Base-by-base conservation (phyloP, 139 green algal genomes). In the Chlorella sp. region DNA sequence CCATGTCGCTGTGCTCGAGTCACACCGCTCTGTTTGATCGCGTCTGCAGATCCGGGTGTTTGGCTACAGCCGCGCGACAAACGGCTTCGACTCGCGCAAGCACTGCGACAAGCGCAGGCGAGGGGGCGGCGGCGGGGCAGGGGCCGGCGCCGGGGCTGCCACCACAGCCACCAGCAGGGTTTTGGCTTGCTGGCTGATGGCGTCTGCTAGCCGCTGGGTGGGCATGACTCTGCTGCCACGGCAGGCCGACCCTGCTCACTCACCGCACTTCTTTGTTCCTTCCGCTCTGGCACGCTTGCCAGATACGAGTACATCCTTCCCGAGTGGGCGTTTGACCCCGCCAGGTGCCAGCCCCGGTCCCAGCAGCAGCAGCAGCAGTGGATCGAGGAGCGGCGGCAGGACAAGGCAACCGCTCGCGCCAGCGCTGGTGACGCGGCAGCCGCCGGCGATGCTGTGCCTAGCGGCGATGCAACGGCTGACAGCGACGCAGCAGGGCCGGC, bases 241-340 rank as follows among this genome's bases (percentile, higher is more conserved):
- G n/a, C n/a, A n/a, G n/a, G n/a, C n/a, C n/a, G n/a, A n/a, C n/a
- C n/a, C n/a, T n/a, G n/a, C n/a, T n/a, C n/a, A n/a, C n/a, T n/a
- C n/a, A n/a, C n/a, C n/a, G n/a, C n/a, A n/a, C n/a, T n/a, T n/a
- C n/a, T n/a, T n/a, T n/a, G n/a, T n/a, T n/a, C n/a, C n/a, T n/a
- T n/a, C n/a, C n/a, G n/a, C n/a, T n/a, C n/a, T n/a, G n/a, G n/a
- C n/a, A n/a, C n/a, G n/a, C n/a, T n/a, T n/a, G n/a, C 2, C 56
- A 82, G 84, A 53, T 99, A 99, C 68, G 94, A 98, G 85, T 99
- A 99, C 86, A 91, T 98, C 60, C 79, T 99, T 48, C 96, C 96
- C 1, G 86, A 80, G 27, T 98, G 86, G 77, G 86, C 84, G 11
- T 94, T 98, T 76, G 88, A 98, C 85, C 81, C 87, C 21, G 35